Conservation (phyloP, 2,329 filamentous ascomycete species). For the Lojkania enalia region DNA sequence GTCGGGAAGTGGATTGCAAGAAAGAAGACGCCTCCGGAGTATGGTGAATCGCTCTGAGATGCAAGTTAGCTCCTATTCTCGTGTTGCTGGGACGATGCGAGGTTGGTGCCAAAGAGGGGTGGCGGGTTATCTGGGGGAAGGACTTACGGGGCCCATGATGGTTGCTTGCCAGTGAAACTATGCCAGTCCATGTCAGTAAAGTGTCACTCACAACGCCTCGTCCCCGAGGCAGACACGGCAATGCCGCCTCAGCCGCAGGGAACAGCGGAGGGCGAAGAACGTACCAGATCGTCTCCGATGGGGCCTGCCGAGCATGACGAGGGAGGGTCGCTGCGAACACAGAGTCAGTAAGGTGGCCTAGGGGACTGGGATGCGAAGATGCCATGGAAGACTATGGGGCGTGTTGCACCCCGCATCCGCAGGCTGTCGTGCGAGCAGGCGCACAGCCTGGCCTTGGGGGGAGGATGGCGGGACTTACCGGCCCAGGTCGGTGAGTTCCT, state of each 20-base stretch:
- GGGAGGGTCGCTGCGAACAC: conserved; percentile 77
- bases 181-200: conserved; percentile 34
- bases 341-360: conserved; percentile 37
- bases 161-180: conserved; percentile 99
- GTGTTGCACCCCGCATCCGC: conserved; percentile 36
- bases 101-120: conserved; percentile 1
- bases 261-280: conserved; percentile 47
- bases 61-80: conserved; percentile 34
- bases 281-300: conserved; percentile 95
- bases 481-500: conserved; percentile 88
- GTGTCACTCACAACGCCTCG: conserved; percentile 19
- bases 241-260: conserved; percentile 36
- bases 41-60: conserved; percentile 85
- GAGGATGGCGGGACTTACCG: conserved; percentile 59
- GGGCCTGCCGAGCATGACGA: conserved; percentile 98
- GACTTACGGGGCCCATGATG: conserved; percentile 97
- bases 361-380: conserved; percentile 11
- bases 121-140: conserved; percentile 18
- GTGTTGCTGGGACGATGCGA: conserved; percentile 12
- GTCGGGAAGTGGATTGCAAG: conserved; percentile 98
- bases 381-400: conserved; percentile 16
- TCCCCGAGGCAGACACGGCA: conserved; percentile 18
- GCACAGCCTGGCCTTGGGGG: conserved; percentile 21
- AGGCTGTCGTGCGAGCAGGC: conserved; percentile 45
- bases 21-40: conserved; percentile 98